phyloP scores from a whole-genome alignment of 1,139 yeast genomes.

The Zhuliangozyma blackwelliae region DNA sequence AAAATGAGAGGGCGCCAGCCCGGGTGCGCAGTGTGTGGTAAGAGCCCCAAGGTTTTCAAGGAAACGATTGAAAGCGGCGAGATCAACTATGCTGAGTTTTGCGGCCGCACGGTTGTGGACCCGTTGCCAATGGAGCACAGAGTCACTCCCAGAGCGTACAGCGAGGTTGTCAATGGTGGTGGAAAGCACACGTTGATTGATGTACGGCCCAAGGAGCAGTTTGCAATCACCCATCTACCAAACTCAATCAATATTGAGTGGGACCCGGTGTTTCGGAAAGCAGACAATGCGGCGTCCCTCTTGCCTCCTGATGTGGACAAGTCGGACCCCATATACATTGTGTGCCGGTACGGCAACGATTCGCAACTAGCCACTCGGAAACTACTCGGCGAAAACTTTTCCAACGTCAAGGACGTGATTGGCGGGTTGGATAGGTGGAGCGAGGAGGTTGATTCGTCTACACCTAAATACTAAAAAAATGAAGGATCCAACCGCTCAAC shows the following conservation, averaged over 20 bases:
- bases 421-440: conserved; percentile 84
- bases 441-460: conserved; percentile 48
- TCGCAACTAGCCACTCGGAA: conserved; percentile 71
- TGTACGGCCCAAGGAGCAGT: conserved; percentile 81
- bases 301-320: conserved; percentile 22
- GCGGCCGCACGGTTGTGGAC: conserved; percentile 50
- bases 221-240: conserved; percentile 57
- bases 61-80: conserved; percentile 41
- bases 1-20: conserved; percentile 71
- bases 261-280: conserved; percentile 39
- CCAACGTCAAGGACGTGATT: conserved; percentile 57
- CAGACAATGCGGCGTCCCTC: conserved; percentile 19
- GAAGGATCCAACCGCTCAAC: conserved; percentile 50
- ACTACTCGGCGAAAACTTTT: conserved; percentile 47
- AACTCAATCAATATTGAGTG: conserved; percentile 63
- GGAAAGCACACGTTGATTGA: conserved; percentile 47
- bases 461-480: conserved; percentile 61
- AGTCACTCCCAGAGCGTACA: conserved; percentile 45
- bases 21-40: conserved; percentile 66
- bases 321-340: conserved; percentile 34
- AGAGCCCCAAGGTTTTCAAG: conserved; percentile 42
- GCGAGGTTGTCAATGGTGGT: conserved; percentile 10
- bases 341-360: conserved; percentile 90
- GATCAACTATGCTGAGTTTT: conserved; percentile 65
- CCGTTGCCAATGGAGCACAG: conserved; percentile 41